Evolutionary conservation across 2,329 filamentous ascomycete species (phyloP).

Genomic region (Leptographium radiaticola): DNA sequence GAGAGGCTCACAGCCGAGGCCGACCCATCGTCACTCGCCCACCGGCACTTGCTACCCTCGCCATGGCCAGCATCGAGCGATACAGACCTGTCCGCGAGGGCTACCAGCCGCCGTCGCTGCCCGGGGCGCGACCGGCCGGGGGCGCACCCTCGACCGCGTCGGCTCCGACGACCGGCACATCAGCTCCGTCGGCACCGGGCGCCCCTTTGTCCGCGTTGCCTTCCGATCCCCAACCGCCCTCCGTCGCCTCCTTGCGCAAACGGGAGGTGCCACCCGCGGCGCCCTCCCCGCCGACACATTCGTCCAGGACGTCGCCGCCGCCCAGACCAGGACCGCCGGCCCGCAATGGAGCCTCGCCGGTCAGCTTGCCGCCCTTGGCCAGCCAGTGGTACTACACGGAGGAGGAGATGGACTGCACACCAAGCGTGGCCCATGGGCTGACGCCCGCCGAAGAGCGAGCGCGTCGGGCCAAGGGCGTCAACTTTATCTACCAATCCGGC

Average conservation of each 20-base stretch:
- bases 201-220: neutral
- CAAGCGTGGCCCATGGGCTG: slow-evolving; percentile 75
- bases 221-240: slow-evolving; percentile 33
- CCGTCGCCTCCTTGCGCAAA: slow-evolving; percentile 27
- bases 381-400: slow-evolving; percentile 84
- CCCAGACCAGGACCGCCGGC: neutral
- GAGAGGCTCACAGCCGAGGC: too few species aligned
- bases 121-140: slow-evolving; percentile 19
- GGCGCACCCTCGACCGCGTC: neutral
- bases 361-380: slow-evolving; percentile 10
- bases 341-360: neutral
- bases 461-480: slow-evolving; percentile 78
- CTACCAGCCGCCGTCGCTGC: slow-evolving; percentile 39
- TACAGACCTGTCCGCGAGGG: slow-evolving; percentile 44
- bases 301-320: slow-evolving; percentile 41
- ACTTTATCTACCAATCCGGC: slow-evolving; percentile 91
- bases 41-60: neutral
- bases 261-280: slow-evolving; percentile 47
- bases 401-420: slow-evolving; percentile 69
- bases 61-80: slow-evolving; percentile 47
- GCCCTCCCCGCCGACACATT: slow-evolving; percentile 45
- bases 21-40: too few species aligned
- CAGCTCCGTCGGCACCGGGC: neutral
- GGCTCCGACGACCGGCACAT: neutral
- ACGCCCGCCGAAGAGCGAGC: slow-evolving; percentile 63